Evolutionary conservation across 2,329 filamentous ascomycete species (phyloP).

Genomic region (Ascochyta pisi): DNA sequence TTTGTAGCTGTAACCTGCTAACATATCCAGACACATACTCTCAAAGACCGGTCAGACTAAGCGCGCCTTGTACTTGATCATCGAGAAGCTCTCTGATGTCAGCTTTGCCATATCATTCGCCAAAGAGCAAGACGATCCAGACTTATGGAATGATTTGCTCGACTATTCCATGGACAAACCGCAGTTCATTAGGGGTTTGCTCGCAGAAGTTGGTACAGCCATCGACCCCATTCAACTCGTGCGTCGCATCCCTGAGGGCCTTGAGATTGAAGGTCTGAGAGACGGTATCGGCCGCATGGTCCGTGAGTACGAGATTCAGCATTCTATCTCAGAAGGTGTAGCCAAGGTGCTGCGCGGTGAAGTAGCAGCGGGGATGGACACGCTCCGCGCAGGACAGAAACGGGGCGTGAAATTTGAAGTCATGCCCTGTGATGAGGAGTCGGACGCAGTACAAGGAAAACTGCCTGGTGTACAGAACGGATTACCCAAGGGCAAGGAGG

Average conservation of each 20-base stretch:
- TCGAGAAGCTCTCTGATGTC: slow-evolving; percentile 89
- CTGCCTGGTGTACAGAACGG: slow-evolving; percentile 9
- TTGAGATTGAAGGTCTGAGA: slow-evolving; percentile 89
- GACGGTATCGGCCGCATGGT: slow-evolving; percentile 91
- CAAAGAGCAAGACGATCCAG: slow-evolving; percentile 88
- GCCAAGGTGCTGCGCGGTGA: slow-evolving; percentile 86
- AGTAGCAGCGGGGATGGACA: slow-evolving; percentile 82
- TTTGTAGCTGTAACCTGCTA: slow-evolving; percentile 12
- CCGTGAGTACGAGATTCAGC: slow-evolving; percentile 93
- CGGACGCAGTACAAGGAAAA: slow-evolving; percentile 19
- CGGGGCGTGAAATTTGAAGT: slow-evolving; percentile 91
- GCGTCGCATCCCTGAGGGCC: slow-evolving; percentile 85
- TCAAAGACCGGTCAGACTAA: slow-evolving; percentile 96
- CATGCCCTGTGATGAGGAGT: slow-evolving; percentile 51
- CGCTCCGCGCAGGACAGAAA: slow-evolving; percentile 78
- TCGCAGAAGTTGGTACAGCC: slow-evolving; percentile 92
- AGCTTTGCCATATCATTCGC: slow-evolving; percentile 92
- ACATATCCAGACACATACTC: slow-evolving; percentile 70
- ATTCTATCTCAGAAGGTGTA: slow-evolving; percentile 88
- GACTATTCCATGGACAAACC: slow-evolving; percentile 98
- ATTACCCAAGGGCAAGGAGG: slow-evolving; percentile 22
- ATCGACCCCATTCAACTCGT: slow-evolving; percentile 93
- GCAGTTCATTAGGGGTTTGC: slow-evolving; percentile 86
- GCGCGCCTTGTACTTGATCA: slow-evolving; percentile 88
- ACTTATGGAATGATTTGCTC: slow-evolving; percentile 93